Percentiles rank a stretch among this genome's conserved stretches.
Conservation (phyloP, 1,139 yeast genomes). For the Yamadazyma dushanensis region DNA sequence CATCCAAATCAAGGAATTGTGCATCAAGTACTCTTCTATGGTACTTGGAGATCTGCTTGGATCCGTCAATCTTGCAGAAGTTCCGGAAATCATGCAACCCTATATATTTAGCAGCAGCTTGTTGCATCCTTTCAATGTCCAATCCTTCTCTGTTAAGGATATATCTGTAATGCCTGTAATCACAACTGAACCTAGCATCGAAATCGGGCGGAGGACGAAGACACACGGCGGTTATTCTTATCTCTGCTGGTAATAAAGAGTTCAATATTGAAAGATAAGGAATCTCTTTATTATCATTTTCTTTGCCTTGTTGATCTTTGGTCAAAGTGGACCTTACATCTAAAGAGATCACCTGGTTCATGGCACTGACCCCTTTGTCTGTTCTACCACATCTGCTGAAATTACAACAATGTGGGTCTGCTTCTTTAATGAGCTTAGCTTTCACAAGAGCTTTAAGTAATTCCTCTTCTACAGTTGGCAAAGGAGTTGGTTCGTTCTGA, state of each 20-base stretch:
- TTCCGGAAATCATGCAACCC: constrained; percentile 93
- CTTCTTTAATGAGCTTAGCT: constrained; percentile 64
- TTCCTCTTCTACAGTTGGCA: constrained; percentile 85
- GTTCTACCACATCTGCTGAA: constrained; percentile 96
- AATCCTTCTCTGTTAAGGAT: constrained; percentile 57
- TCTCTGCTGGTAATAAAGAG: constrained; percentile 75
- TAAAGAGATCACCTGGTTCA: constrained; percentile 89
- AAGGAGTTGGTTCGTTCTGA: constrained; percentile 71
- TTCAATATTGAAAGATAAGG: constrained; percentile 78
- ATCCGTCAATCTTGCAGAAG: constrained; percentile 91
- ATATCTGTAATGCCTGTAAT: constrained; percentile 80
- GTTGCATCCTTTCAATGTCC: constrained; percentile 64
- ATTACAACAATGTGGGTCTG: constrained; percentile 59
- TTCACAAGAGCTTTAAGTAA: constrained; percentile 69
- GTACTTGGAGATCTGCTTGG: constrained; percentile 85
- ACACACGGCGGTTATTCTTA: constrained; percentile 78
- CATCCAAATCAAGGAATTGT: constrained; percentile 44
- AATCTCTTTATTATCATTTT: constrained; percentile 64
- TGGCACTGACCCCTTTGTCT: constrained; percentile 94
- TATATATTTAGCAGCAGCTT: constrained; percentile 63
- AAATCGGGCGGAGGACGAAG: constrained; percentile 79
- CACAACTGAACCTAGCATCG: constrained; percentile 92
- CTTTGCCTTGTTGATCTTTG: constrained; percentile 50
- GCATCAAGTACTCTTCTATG: constrained; percentile 57
- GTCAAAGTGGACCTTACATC: constrained; percentile 68